Percentiles rank a stretch among this genome's conserved stretches.
Evolutionary conservation across 2,329 filamentous ascomycete genomes (phyloP).

Genomic region (Xylaria sp.): DNA sequence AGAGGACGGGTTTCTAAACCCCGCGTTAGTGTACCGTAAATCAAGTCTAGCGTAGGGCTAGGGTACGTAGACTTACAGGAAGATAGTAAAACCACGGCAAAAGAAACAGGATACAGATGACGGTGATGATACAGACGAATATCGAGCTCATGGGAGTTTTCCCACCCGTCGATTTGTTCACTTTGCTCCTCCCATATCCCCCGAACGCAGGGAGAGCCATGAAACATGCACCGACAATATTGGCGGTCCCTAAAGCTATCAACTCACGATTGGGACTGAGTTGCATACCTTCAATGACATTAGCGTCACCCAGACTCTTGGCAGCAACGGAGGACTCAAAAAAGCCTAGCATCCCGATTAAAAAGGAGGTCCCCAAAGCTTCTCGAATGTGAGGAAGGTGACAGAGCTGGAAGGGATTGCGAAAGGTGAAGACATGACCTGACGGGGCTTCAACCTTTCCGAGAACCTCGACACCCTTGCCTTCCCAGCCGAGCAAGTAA

Average conservation of each 20-base stretch:
- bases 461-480: constrained; percentile 82
- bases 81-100: constrained; percentile 95
- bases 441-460: constrained; percentile 81
- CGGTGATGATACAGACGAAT: constrained; percentile 82
- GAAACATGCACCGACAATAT: constrained; percentile 91
- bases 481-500: constrained; percentile 80
- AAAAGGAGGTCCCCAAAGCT: constrained; percentile 88
- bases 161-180: constrained; percentile 91
- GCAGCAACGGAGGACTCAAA: constrained; percentile 98
- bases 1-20: constrained; percentile 88
- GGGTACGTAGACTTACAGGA: constrained; percentile 70
- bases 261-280: constrained; percentile 93
- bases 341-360: constrained; percentile 96
- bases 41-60: neutral
- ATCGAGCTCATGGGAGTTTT: constrained; percentile 94
- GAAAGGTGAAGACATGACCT: constrained; percentile 79
- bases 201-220: constrained; percentile 94
- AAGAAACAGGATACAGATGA: constrained; percentile 83
- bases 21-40: constrained; percentile 23
- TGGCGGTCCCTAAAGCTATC: constrained; percentile 89
- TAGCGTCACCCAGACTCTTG: constrained; percentile 80
- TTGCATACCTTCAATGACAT: constrained; percentile 80
- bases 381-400: constrained; percentile 86
- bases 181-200: constrained; percentile 94
- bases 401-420: constrained; percentile 82